phyloP scores from a whole-genome alignment of 257 asterid species.

The Striga asiatica region DNA sequence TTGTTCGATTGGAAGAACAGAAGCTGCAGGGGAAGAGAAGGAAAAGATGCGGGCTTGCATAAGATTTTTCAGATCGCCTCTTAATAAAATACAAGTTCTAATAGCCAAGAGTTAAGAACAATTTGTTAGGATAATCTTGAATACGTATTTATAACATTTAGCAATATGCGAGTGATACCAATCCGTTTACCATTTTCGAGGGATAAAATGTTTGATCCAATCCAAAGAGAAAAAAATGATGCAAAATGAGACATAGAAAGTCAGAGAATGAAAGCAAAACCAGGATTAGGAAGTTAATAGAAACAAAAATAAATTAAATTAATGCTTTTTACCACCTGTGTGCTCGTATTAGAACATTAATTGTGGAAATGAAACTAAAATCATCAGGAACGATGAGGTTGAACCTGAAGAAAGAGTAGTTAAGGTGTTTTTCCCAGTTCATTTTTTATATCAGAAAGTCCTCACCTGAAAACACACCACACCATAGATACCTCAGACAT shows the following conservation, averaged over 20 bases:
- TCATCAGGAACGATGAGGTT: neutral
- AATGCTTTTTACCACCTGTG: neutral
- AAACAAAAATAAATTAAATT: neutral
- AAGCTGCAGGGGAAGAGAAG: conserved; percentile 38
- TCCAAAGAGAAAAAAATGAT: no score
- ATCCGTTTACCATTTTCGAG: neutral
- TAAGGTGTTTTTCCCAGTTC: neutral
- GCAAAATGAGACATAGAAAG: neutral
- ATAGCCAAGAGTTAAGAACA: neutral
- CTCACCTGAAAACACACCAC: neutral
- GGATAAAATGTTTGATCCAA: no score
- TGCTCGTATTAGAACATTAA: conserved; percentile 2
- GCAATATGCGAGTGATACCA: neutral
- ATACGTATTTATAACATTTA: neutral
- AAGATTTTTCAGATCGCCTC: neutral
- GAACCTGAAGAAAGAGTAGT: neutral
- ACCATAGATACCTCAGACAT: neutral
- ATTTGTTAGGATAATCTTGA: no score
- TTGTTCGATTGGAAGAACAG: conserved; percentile 74
- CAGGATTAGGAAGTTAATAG: neutral
- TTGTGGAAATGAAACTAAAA: neutral
- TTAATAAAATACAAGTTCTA: neutral
- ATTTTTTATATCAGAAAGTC: neutral
- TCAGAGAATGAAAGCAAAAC: neutral
- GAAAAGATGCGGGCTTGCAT: neutral